These are phyloP conservation scores for Moniliella sp. DNA, from an alignment of 1,284 basidiomycete species.

Conservation along the genomic window DNA sequence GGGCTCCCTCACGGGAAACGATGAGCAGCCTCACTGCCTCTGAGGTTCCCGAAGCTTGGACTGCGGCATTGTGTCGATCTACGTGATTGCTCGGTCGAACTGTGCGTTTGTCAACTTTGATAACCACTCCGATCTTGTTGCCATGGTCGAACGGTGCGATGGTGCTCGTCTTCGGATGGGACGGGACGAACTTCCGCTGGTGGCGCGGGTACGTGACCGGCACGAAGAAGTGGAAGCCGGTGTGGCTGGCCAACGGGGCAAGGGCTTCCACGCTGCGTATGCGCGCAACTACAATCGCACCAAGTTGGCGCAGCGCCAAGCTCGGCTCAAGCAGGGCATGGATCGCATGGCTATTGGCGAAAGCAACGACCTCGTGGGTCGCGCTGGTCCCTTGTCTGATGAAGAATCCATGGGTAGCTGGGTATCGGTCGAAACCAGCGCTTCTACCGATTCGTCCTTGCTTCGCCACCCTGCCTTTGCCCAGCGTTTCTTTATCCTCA, in stretches of 20 bases:
- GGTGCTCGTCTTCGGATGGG: constrained; percentile 47
- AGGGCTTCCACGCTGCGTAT: constrained; percentile 51
- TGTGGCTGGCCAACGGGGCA: constrained; percentile 69
- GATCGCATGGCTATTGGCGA: too few relatives aligned
- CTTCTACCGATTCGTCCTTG: constrained; percentile 41
- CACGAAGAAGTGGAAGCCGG: constrained; percentile 74
- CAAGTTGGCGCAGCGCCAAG: too few relatives aligned
- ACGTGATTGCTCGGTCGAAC: constrained; percentile 71
- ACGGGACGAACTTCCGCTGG: too few relatives aligned
- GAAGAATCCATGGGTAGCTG: too few relatives aligned
- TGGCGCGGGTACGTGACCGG: constrained; percentile 60
- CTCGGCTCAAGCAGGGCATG: constrained; percentile 46
- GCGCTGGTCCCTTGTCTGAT: constrained; percentile 11
- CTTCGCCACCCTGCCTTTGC: constrained; percentile 56
- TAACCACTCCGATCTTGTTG: constrained; percentile 44
- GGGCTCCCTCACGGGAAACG: too few relatives aligned
- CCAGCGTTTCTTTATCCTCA: constrained; percentile 72
- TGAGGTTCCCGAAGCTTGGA: too few relatives aligned
- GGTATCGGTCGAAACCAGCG: too few relatives aligned
- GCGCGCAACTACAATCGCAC: too few relatives aligned
- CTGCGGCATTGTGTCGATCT: constrained; percentile 70
- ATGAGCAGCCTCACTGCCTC: too few relatives aligned
- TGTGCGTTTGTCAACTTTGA: constrained; percentile 82
- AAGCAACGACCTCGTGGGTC: too few relatives aligned
- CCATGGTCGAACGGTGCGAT: constrained; percentile 53